Evolutionary conservation across 495 filamentous ascomycete genomes (phyloP).

Genomic region (Penicillium angulare): DNA sequence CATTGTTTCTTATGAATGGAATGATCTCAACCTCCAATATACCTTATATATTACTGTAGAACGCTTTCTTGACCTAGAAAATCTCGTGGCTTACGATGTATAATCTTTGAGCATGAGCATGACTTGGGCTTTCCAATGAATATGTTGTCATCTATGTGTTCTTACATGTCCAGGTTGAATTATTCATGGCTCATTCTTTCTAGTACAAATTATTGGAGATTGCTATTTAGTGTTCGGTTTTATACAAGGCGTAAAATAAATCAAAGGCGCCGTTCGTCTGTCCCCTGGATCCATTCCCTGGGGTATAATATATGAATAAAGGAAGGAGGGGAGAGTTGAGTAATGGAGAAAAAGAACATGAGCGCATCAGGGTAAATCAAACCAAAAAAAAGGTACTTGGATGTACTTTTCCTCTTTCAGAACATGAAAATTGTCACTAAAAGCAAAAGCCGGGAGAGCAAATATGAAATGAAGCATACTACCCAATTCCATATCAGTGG

Average conservation of each 20-base stretch:
- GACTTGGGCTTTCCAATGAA: too few species aligned
- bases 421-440: neutral
- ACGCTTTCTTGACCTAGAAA: too few species aligned
- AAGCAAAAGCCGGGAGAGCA: too few species aligned
- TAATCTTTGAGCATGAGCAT: too few species aligned
- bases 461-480: too few species aligned
- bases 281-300: slow-evolving; percentile 22
- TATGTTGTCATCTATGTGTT: too few species aligned
- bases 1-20: slow-evolving; percentile 24
- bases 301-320: slow-evolving; percentile 25
- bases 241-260: slow-evolving; percentile 21
- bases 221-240: slow-evolving; percentile 18
- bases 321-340: slow-evolving; percentile 18
- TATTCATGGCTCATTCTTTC: neutral
- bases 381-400: neutral
- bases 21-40: slow-evolving; percentile 21
- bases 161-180: neutral
- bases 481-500: neutral
- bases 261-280: slow-evolving; percentile 20
- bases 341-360: slow-evolving; percentile 7
- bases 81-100: too few species aligned
- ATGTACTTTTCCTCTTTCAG: too few species aligned
- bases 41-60: neutral
- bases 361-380: slow-evolving; percentile 1
- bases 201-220: slow-evolving; percentile 7